Evolutionary conservation across 2,329 filamentous ascomycete genomes (phyloP), one percentile per base, ranked within the genome.

Genomic region (Claviceps cyperi): DNA sequence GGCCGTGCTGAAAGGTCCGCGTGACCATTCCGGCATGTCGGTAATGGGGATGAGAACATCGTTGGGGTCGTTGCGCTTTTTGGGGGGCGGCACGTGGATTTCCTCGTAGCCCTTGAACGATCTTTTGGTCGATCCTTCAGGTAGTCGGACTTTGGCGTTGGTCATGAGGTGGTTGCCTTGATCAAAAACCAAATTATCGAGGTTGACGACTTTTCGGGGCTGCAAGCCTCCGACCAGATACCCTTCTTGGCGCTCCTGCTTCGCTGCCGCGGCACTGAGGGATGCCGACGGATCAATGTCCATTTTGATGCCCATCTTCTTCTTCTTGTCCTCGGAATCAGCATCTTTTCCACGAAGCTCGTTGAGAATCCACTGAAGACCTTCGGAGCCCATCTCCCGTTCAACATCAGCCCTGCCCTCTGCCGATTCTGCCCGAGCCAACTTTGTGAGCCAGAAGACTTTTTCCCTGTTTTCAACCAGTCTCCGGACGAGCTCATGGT

Each of bases 101-200:
- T 98, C 92, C 66, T 98, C 92, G 58, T 97, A 98, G 36, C 92
- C 92, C 67, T 98, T 98, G 70, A 96, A 96, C 0, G 86, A 88
- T 46, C 89, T 80, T 66, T 97, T 96, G 0, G 87, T 96, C 2
- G 92, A 95, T 11, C 92, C 92, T 63, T 95, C 88, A 0, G 92
- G 92, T 19, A 98, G 75, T 55, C 86, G 84, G 45, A 98, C 92
- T 62, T 89, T 96, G 6, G 89, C 86, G 60, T 98, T 98, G n/a
- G 92, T 97, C 91, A 97, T 98, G 43, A 98, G 76, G 71, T 98
- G 92, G 60, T 97, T 98, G 49, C 92, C 92, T 67, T 97, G 91
- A 58, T 97, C 92, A 63, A 98, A 98, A 39, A 96, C 78, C 36
- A 98, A 78, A 60, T 97, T 97, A 51, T 98, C 91, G 48, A 98